A percentile compares a stretch with the other conserved stretches of the same genome.
Evolutionary conservation across 1,284 basidiomycete genomes (phyloP).

Genomic region (Ceratobasidium sp.): DNA sequence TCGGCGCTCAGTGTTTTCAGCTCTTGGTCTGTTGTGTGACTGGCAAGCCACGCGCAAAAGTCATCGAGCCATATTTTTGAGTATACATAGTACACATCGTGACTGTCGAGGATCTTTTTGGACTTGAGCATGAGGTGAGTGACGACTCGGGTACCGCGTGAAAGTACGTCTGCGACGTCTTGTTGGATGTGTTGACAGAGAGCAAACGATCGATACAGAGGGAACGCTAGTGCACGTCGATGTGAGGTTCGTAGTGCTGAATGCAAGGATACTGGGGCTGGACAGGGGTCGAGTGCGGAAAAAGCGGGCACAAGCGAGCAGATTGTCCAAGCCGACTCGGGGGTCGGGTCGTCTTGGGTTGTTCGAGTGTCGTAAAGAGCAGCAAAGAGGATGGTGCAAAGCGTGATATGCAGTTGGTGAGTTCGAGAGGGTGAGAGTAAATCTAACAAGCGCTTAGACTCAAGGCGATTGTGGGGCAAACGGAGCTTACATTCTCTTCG

Average conservation of each 20-base stretch:
- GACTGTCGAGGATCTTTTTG: conserved; percentile 77
- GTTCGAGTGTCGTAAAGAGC: conserved; percentile 81
- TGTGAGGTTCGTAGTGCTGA: conserved; percentile 71
- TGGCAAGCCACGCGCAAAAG: conserved; percentile 74
- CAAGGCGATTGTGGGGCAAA: conserved; percentile 20
- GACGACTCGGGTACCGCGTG: conserved; percentile 69
- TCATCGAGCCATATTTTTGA: conserved; percentile 86
- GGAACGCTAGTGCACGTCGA: conserved; percentile 77
- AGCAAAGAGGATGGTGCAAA: conserved; percentile 77
- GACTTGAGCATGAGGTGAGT: conserved; percentile 74
- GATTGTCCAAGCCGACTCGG: conserved; percentile 87
- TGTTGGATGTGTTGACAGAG: conserved; percentile 73
- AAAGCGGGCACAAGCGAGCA: conserved; percentile 76
- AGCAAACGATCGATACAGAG: conserved; percentile 78
- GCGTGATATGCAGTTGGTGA: conserved; percentile 72
- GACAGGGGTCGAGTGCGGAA: conserved; percentile 72
- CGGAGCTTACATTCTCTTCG: conserved; percentile 76
- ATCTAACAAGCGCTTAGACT: conserved; percentile 61
- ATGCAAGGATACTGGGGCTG: conserved; percentile 64
- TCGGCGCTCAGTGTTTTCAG: conserved; percentile 63
- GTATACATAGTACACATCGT: conserved; percentile 85
- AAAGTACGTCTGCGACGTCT: conserved; percentile 72
- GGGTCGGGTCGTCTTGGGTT: conserved; percentile 77
- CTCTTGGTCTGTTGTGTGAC: conserved; percentile 65
- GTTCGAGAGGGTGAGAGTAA: conserved; percentile 67